These are phyloP conservation scores for Schizochytrium sp. DNA, from an alignment of 108 stramenopile genomes.

Conservation along the genomic window DNA sequence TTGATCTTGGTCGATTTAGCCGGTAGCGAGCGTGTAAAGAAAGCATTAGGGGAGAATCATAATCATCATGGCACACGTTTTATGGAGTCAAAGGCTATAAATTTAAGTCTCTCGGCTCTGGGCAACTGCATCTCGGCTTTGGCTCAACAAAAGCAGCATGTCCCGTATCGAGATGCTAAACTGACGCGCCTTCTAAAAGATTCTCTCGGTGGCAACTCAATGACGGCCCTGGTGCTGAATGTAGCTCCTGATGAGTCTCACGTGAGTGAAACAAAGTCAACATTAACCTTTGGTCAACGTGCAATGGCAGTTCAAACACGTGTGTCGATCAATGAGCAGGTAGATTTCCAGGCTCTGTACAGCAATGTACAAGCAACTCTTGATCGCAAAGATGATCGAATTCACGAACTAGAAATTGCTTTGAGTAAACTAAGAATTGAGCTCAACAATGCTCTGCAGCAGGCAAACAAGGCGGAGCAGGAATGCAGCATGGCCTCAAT, in stretches of 20 bases:
- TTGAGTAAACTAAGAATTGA: conserved; percentile 32
- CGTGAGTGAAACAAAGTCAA: conserved; percentile 50
- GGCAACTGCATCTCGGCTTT: conserved; percentile 78
- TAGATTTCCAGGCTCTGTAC: conserved; percentile 47
- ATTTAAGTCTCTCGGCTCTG: conserved; percentile 73
- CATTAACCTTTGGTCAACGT: conserved; percentile 37
- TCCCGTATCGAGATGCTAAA: conserved; percentile 77
- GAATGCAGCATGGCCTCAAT: conserved; percentile 35
- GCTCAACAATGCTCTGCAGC: conserved; percentile 27
- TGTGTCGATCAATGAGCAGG: conserved; percentile 44
- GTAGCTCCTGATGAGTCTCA: background rate
- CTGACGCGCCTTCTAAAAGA: conserved; percentile 75
- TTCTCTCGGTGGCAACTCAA: conserved; percentile 76
- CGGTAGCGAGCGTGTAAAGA: conserved; percentile 74
- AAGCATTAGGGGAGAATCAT: conserved; percentile 71
- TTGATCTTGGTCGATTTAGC: conserved; percentile 75
- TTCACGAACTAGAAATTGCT: conserved; percentile 24
- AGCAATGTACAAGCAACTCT: conserved; percentile 17
- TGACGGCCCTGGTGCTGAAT: conserved; percentile 65
- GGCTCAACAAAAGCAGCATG: conserved; percentile 71
- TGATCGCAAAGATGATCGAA: conserved; percentile 35
- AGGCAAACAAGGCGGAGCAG: conserved; percentile 21
- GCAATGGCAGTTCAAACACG: conserved; percentile 50
- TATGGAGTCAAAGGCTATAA: conserved; percentile 77
- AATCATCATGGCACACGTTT: conserved; percentile 77